Evolutionary conservation across 306 rosid species (phyloP), one percentile per base, ranked within the genome.

Genomic region (Herpetospermum pedunculosum): DNA sequence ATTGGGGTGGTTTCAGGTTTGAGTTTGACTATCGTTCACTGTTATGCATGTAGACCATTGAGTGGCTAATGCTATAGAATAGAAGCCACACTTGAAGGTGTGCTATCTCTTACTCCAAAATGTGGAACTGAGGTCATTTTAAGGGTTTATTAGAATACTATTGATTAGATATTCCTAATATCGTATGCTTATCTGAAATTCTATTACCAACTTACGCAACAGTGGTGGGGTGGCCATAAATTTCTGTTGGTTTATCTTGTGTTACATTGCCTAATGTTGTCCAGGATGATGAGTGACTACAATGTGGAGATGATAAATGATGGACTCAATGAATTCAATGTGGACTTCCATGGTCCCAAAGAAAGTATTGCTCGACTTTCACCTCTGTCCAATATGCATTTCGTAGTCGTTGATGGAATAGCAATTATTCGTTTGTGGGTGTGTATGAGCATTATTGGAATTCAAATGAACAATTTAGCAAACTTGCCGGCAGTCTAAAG

Each of bases 221-320:
- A 4, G 3, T 40, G 49, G n/a, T 34, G 46, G 60, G 49, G n/a
- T 34, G 46, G 60, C 7, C 32, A 19, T 49, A 49, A 6, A 18
- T 30, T 50, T 55, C 16, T 50, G 37, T 46, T 41, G 67, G 71
- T 46, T 21, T 34, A 58, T 72, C 14, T 64, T 64, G 38, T 71
- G 74, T 85, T 58, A 77, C 47, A 35, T 57, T 16, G 64, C 70
- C 72, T 28, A 60, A 15, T 81, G 62, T 75, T 81, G 50, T 82
- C 57, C 93, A 95, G 99, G 97, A 95, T 95, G 99, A 95, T 95
- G 99, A 92, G 97, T 81, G 99, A 95, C 84, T 95, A 95, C 82
- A 83, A 73, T 18, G 97, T 95, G 92, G 99, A 95, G 92, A 95
- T 85, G 28, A 88, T 92, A 81, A 92, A 92, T 75, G 99, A 95